Conservation (phyloP, 2,329 filamentous ascomycete genomes). For the Cladosporium sp. region DNA sequence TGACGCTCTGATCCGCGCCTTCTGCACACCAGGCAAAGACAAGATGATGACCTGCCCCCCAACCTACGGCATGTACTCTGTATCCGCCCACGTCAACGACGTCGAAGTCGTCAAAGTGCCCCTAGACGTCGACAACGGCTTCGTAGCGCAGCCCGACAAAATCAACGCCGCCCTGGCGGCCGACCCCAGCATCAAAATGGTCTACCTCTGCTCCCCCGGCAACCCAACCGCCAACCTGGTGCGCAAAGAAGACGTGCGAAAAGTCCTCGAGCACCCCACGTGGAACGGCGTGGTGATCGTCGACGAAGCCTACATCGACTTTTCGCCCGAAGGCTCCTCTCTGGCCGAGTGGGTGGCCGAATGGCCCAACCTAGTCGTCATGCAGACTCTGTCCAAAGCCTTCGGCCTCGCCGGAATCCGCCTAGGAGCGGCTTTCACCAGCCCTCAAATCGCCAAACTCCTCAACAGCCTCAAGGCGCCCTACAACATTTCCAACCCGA, state of each 20-base stretch:
- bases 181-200: conserved; percentile 70
- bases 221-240: conserved; percentile 86
- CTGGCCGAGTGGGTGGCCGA: conserved; percentile 88
- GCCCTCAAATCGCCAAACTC: conserved; percentile 66
- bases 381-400: conserved; percentile 98
- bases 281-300: conserved; percentile 95
- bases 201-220: conserved; percentile 90
- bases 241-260: conserved; percentile 66
- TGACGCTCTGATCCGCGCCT: conserved; percentile 86
- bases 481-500: conserved; percentile 90
- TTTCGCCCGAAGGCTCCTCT: conserved; percentile 71
- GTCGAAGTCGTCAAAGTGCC: conserved; percentile 82
- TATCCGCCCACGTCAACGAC: conserved; percentile 93
- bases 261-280: conserved; percentile 74
- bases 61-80: conserved; percentile 97
- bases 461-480: conserved; percentile 93
- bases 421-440: conserved; percentile 78
- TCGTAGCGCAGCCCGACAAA: conserved; percentile 66
- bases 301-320: conserved; percentile 97
- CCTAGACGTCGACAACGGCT: conserved; percentile 64
- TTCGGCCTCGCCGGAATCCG: conserved; percentile 94
- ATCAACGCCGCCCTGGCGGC: conserved; percentile 62
- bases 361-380: conserved; percentile 92
- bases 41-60: conserved; percentile 92
- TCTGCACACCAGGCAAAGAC: conserved; percentile 81